Conservation (phyloP, 176 grass and related monocot species). For the Rhipidocladum racemiflorum region DNA sequence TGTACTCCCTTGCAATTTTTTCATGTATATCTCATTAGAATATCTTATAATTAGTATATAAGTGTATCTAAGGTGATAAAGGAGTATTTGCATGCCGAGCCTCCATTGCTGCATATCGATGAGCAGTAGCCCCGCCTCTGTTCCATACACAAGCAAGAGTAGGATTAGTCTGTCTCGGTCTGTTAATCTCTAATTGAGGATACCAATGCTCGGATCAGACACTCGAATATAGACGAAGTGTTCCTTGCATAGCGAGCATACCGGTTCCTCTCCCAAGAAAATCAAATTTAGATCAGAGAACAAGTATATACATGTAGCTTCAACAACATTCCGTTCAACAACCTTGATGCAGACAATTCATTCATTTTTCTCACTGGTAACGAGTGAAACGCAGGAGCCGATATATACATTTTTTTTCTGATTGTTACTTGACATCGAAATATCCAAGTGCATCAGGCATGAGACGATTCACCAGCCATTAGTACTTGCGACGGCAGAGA, state of each 20-base stretch:
- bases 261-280: not conserved
- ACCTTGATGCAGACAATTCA: not conserved
- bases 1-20: no score
- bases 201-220: no score
- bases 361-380: not conserved
- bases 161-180: no score
- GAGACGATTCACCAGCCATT: not conserved
- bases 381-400: not conserved
- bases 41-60: no score
- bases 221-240: not conserved
- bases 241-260: not conserved
- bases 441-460: not conserved
- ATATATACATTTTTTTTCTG: not conserved
- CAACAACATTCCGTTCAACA: not conserved
- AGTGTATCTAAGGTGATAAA: no score
- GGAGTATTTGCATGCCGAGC: not conserved
- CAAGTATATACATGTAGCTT: not conserved
- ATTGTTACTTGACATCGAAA: not conserved
- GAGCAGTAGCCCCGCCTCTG: not conserved
- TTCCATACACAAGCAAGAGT: no score
- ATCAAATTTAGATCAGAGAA: not conserved
- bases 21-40: no score
- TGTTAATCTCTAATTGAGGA: no score
- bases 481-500: not conserved
- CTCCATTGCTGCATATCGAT: no score